These are phyloP conservation scores for Malus hybrid DNA, from an alignment of 331 rosid genomes.

Conservation along the genomic window DNA sequence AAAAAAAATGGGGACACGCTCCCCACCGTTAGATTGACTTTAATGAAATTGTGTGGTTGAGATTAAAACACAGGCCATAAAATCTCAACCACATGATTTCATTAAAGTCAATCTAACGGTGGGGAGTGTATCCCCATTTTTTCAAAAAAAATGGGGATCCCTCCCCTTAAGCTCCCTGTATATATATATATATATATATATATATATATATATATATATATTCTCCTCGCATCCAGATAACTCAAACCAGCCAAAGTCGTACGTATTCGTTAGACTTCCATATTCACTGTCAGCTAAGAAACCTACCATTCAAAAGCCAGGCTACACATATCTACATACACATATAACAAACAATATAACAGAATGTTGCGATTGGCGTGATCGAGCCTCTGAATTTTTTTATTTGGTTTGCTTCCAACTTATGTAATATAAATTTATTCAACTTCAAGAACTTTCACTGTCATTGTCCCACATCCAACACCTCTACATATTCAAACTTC, in stretches of 20 bases:
- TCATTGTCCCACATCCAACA: conserved; percentile 20
- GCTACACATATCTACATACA: not conserved
- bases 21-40: too few species aligned
- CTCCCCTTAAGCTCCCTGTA: too few species aligned
- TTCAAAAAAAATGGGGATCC: too few species aligned
- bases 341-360: not conserved
- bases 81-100: too few species aligned
- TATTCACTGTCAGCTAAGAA: not conserved
- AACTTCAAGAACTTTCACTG: conserved; percentile 22
- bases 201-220: too few species aligned
- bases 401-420: not conserved
- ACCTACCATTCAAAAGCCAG: not conserved
- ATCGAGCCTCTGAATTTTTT: not conserved
- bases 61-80: too few species aligned
- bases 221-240: too few species aligned
- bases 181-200: too few species aligned
- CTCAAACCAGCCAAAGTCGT: not conserved
- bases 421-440: conserved; percentile 18
- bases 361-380: not conserved
- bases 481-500: conserved; percentile 10
- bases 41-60: too few species aligned
- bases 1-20: too few species aligned
- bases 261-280: not conserved
- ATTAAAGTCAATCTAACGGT: too few species aligned
- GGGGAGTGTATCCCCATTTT: too few species aligned